These are phyloP conservation scores for Geoglossum cookeanum DNA, from an alignment of 2,329 filamentous ascomycete genomes.

Conservation along the genomic window DNA sequence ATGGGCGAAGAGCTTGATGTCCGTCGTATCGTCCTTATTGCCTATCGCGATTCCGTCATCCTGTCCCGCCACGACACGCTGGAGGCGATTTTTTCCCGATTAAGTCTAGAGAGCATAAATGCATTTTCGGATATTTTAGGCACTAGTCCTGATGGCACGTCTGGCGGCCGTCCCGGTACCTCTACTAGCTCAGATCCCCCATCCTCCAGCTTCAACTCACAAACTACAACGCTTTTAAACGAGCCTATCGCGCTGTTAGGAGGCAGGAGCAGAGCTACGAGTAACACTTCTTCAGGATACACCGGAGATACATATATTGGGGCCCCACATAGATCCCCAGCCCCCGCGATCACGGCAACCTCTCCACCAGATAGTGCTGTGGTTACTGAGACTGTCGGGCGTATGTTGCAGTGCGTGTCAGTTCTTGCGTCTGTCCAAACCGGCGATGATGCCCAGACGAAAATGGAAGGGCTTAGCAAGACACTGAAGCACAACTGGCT, in stretches of 20 bases:
- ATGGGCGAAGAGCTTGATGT: slow-evolving; percentile 49
- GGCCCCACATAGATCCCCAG: not conserved
- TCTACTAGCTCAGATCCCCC: slow-evolving; percentile 56
- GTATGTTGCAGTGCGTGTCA: slow-evolving; percentile 92
- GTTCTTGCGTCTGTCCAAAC: slow-evolving; percentile 63
- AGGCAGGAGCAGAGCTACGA: slow-evolving; percentile 60
- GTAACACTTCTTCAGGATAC: slow-evolving; percentile 45
- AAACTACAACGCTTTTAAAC: slow-evolving; percentile 61
- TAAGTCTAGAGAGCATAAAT: slow-evolving; percentile 59
- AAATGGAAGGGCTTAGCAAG: slow-evolving; percentile 67
- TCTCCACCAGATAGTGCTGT: slow-evolving; percentile 21
- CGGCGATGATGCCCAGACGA: slow-evolving; percentile 53
- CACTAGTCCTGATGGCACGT: slow-evolving; percentile 34
- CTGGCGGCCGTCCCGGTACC: slow-evolving; percentile 46
- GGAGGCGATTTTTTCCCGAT: slow-evolving; percentile 73
- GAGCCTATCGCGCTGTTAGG: slow-evolving; percentile 31
- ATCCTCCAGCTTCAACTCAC: slow-evolving; percentile 62
- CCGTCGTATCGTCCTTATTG: slow-evolving; percentile 67
- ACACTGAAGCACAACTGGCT: slow-evolving; percentile 95
- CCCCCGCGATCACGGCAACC: not conserved
- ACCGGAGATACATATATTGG: not conserved
- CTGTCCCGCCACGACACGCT: slow-evolving; percentile 75
- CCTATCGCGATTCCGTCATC: slow-evolving; percentile 77
- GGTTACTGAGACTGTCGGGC: slow-evolving; percentile 81
- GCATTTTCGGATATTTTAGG: slow-evolving; percentile 25